Evolutionary conservation across 495 filamentous ascomycete species (phyloP).

Genomic region (Neurospora hispaniola): DNA sequence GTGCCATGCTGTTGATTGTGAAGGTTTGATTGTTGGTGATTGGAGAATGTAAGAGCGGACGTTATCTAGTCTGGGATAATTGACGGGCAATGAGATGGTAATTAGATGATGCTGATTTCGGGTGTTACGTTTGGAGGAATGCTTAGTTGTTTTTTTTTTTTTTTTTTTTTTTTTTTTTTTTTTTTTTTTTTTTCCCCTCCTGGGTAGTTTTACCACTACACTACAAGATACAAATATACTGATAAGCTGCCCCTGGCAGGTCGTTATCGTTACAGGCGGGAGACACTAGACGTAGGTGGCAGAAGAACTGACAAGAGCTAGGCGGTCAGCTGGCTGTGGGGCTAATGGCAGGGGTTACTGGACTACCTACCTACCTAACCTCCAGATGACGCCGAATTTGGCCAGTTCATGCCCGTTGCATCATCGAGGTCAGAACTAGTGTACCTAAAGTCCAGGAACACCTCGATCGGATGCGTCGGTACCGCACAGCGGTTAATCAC

Average conservation of each 20-base stretch:
- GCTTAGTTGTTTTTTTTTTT: not conserved
- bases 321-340: not conserved
- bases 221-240: not conserved
- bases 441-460: not conserved
- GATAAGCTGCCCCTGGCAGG: not conserved
- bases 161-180: not conserved
- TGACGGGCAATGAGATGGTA: not conserved
- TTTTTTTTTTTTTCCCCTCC: not conserved
- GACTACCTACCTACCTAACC: not conserved
- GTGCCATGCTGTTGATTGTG: constrained; percentile 40
- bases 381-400: not conserved
- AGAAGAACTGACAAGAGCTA: not conserved
- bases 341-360: not conserved
- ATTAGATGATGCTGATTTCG: not conserved
- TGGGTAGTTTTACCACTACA: not conserved
- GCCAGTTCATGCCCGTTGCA: not conserved
- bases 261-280: not conserved
- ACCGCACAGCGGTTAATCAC: not conserved
- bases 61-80: not conserved
- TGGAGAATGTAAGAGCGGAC: not conserved
- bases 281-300: not conserved
- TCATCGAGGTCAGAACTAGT: not conserved
- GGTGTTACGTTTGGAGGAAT: not conserved
- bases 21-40: not conserved
- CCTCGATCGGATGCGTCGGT: not conserved